phyloP scores from a whole-genome alignment of 2,329 filamentous ascomycete species.

The Apiospora aurea region DNA sequence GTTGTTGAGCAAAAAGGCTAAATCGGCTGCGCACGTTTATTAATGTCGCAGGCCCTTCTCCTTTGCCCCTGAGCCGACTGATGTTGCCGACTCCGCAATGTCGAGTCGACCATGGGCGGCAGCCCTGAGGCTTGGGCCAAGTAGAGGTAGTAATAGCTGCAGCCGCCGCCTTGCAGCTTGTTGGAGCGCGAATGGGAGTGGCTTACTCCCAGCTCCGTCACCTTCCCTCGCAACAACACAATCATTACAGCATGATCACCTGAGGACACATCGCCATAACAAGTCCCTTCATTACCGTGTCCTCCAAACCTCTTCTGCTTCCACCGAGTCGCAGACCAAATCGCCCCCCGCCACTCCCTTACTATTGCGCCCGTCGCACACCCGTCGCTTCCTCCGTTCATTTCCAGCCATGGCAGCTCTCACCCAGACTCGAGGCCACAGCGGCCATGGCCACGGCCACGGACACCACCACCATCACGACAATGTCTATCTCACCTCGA shows the following conservation, averaged over 20 bases:
- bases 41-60: neutral
- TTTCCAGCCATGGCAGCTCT: conserved; percentile 44
- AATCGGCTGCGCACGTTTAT: conserved; percentile 13
- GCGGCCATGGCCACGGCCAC: conserved; percentile 63
- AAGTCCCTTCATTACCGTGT: conserved; percentile 25
- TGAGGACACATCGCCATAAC: conserved; percentile 29
- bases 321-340: conserved; percentile 10
- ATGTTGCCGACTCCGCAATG: conserved; percentile 20
- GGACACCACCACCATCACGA: conserved; percentile 83
- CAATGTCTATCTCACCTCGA: conserved; percentile 80
- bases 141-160: neutral
- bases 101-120: conserved; percentile 14
- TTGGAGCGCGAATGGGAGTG: conserved; percentile 6
- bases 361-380: conserved; percentile 27
- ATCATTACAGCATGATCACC: conserved; percentile 23
- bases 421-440: conserved; percentile 57
- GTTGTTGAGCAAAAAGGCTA: neutral
- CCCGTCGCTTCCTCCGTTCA: conserved; percentile 28
- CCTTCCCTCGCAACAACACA: neutral
- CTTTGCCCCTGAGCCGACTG: conserved; percentile 10
- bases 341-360: conserved; percentile 10
- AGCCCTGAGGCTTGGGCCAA: conserved; percentile 19
- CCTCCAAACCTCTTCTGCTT: conserved; percentile 31
- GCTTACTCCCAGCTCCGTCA: conserved; percentile 7
- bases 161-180: conserved; percentile 14